Base-by-base conservation (phyloP, 495 filamentous ascomycete species). In the Hypomontagnella submonticulosa region DNA sequence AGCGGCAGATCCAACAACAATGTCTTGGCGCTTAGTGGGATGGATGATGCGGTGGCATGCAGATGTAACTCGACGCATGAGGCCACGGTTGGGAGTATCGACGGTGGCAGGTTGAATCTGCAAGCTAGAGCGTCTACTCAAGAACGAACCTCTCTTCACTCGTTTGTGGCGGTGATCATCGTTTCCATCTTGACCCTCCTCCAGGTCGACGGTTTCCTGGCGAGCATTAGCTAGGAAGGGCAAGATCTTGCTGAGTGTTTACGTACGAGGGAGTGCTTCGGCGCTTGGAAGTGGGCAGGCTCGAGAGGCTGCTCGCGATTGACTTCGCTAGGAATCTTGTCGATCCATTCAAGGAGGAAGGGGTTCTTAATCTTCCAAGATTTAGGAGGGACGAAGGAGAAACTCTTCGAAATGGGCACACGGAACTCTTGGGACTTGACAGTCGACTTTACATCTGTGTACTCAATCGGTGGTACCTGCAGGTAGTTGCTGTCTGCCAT, bases 211-310 rank as follows among this genome's bases (percentile, higher is more conserved):
- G 2, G 20, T 13, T 15, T 56, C 66, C 70, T 72, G 11, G 4
- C 33, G 1, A 23, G 20, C 9, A 37, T 71, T 27, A 68, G 32
- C 20, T 27, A 27, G 19, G 4, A n/a, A 32, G 10, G 1, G 4
- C 33, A 16, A 42, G 15, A 19, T 38, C 27, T 18, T 11, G 47
- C 47, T 8, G 27, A 32, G 32, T 36, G 18, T 30, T 50, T 42
- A 27, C 63, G 23, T 62, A 72, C 70, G 12, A 70, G 33, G 23
- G 44, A 10, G 16, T 50, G 70, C 30, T 72, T 72, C 11, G 57
- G 58, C 4, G 59, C 37, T 12, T 64, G 59, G 42, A 60, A 42
- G n/a, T 12, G 50, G 7, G 30, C 55, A 40, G 62, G 66, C 13
- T 54, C 55, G 8, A 65, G 9, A 0, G 56, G 46, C 9, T 58